Base-by-base conservation (phyloP, 192 early-diverging fungal species). In the Gryganskiella cystojenkinii region DNA sequence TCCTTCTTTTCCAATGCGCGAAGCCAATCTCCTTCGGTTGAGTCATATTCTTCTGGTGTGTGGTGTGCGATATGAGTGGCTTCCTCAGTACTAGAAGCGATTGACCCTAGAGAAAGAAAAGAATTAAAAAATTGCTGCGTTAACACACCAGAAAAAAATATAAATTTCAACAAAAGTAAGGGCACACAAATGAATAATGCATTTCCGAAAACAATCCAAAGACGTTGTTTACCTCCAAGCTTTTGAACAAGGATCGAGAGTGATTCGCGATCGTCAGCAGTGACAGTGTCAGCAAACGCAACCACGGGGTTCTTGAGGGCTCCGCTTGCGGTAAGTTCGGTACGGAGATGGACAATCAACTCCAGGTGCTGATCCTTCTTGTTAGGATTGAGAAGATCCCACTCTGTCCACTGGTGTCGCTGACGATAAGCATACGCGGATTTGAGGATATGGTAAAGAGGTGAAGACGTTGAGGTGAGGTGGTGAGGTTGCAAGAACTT, bases 1-100 rank as follows among this genome's bases (percentile, higher is more conserved):
- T 81, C 85, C 22, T 82, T 70, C 56, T 85, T 87, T 67, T 89
- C 85, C 45, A 89, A 44, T n/a, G 84, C 85, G 33, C 87, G 81
- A 69, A 84, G 83, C 85, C 83, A 87, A 25, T 84, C 84, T 33
- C 83, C 83, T 8, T 72, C 58, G n/a, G 65, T 56, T 46, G 71
- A 64, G 3, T 51, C 50, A 44, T 72, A 64, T 20, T 74, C 73
- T 11, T 61, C 63, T 33, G 57, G 2, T 4, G 67, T 13, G 30
- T 33, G 60, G 62, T 89, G 72, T 35, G 87, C 51, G 31, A 89
- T 81, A 79, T 89, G 87, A 2, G 86, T 79, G 24, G 83, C 80
- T 1, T 64, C 31, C 9, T 70, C 54, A 2, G 52, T 40, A 31
- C 76, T 65, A 28, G 71, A 51, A 24, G 55, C 65, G 17, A 82